Base-by-base conservation (phyloP, 2,329 filamentous ascomycete species). In the Colletotrichum sp. region DNA sequence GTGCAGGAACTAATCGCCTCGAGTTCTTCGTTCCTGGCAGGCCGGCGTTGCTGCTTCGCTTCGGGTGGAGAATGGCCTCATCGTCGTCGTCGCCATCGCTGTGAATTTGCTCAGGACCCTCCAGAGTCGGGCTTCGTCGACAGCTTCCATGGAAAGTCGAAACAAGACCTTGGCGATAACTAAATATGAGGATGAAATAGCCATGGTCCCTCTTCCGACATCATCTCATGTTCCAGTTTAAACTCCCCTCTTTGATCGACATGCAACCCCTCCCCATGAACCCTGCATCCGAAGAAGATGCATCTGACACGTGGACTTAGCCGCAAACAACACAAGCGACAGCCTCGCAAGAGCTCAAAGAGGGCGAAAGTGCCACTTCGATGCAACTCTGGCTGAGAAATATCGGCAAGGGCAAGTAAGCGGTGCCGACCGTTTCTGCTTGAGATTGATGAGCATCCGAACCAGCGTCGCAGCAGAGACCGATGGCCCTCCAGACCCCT, bases 221-320 rank as follows among this genome's bases (percentile, higher is more conserved):
- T 64, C 34, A 24, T 64, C 32, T 64, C 61, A 64, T 62, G 34
- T 64, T 64, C 32, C 65, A 68, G 18, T 12, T 18, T 18, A 16
- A 24, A 18, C 10, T 24, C 24, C 24, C 16, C 30, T 59, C n/a
- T 16, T 38, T 26, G 28, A 52, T 69, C 34, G 36, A n/a, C 56
- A 24, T 36, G 26, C 34, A 8, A 26, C 55, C 32, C 18, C 14
- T 43, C 34, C 52, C 38, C 26, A 48, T 10, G 58, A 55, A 28
- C 58, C 58, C 68, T 55, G 68, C 34, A 52, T 66, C 59, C 69
- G 59, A 71, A 30, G 61, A 34, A 61, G 36, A 34, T 28, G 55
- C 63, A 65, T 28, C 24, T 52, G 32, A 55, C 52, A 68, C 13
- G 55, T 68, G 63, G 70, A 21, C 12, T 71, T 30, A 65, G 24